Percentiles rank a stretch among this genome's conserved stretches.
Evolutionary conservation across 805 yeast species (phyloP).

Genomic region (Ogataea paraovalis): DNA sequence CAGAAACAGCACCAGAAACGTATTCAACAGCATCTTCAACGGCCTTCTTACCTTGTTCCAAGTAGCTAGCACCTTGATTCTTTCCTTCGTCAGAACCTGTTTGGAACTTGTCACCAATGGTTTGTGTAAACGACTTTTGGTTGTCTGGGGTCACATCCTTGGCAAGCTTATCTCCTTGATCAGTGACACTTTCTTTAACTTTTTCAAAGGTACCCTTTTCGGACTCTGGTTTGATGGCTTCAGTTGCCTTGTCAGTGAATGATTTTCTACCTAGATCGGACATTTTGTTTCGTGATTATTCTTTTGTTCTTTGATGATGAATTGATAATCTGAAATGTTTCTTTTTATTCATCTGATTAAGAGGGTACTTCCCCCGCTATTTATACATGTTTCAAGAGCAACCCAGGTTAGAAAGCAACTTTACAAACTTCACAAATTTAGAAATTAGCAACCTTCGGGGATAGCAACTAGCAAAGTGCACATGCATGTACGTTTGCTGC

Average conservation of each 20-base stretch:
- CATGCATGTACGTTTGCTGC: no score
- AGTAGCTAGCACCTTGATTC: conserved; percentile 40
- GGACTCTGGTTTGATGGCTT: conserved; percentile 67
- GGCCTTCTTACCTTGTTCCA: conserved; percentile 46
- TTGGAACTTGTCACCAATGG: conserved; percentile 42
- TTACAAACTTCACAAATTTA: no score
- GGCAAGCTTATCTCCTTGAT: conserved; percentile 60
- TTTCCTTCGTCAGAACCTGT: conserved; percentile 36
- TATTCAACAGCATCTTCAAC: conserved; percentile 47
- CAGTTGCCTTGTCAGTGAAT: conserved; percentile 64
- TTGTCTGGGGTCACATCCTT: conserved; percentile 57
- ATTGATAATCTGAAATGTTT: no score
- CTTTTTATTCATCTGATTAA: no score
- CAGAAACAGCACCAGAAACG: conserved; percentile 62
- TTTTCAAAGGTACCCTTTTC: conserved; percentile 63
- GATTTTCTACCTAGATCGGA: conserved; percentile 60
- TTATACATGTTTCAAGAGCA: background rate
- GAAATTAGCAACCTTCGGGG: background rate
- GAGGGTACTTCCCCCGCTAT: no score
- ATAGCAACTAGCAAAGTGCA: no score
- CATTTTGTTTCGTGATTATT: conserved; percentile 14
- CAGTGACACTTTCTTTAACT: conserved; percentile 71
- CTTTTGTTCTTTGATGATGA: no score
- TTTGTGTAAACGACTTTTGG: conserved; percentile 67
- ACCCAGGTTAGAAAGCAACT: background rate